Conservation (phyloP, 495 filamentous ascomycete genomes). For the Aspergillus diversus region DNA sequence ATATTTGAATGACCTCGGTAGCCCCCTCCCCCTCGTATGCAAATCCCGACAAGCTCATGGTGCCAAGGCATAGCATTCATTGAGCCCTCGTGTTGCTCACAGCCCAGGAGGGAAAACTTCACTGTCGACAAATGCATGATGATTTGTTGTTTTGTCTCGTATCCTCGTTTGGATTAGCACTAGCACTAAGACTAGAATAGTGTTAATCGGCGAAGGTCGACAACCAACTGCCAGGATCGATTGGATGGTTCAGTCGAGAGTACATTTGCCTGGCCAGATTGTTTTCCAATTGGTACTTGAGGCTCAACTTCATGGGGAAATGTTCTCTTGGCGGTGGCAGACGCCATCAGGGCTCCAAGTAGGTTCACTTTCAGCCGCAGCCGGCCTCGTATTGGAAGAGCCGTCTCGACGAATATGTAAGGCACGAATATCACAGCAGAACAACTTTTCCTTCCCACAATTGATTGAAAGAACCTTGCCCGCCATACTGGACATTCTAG, state of each 20-base stretch:
- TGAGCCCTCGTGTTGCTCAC: not conserved
- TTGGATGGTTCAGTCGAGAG: not conserved
- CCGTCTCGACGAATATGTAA: not conserved
- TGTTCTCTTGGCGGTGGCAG: not conserved
- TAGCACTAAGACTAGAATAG: not conserved
- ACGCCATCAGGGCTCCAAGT: not conserved
- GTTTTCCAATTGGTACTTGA: not conserved
- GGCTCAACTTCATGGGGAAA: not conserved
- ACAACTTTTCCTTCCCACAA: not conserved
- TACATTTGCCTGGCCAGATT: not conserved
- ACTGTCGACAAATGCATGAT: not conserved
- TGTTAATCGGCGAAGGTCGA: not conserved
- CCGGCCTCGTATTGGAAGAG: not conserved
- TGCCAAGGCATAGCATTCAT: too few relatives aligned
- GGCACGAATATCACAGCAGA: not conserved
- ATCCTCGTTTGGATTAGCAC: not conserved
- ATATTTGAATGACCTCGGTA: too few relatives aligned
- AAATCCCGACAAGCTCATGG: too few relatives aligned
- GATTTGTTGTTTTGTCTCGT: not conserved
- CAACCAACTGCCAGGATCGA: not conserved
- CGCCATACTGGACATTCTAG: not conserved
- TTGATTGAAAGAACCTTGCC: not conserved
- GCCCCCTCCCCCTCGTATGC: too few relatives aligned
- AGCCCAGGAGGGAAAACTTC: not conserved
- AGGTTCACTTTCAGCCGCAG: not conserved